A percentile compares a stretch with the other conserved stretches of the same genome.
Evolutionary conservation across 2,329 filamentous ascomycete genomes (phyloP).

Genomic region (Ceratocystis ficicola): DNA sequence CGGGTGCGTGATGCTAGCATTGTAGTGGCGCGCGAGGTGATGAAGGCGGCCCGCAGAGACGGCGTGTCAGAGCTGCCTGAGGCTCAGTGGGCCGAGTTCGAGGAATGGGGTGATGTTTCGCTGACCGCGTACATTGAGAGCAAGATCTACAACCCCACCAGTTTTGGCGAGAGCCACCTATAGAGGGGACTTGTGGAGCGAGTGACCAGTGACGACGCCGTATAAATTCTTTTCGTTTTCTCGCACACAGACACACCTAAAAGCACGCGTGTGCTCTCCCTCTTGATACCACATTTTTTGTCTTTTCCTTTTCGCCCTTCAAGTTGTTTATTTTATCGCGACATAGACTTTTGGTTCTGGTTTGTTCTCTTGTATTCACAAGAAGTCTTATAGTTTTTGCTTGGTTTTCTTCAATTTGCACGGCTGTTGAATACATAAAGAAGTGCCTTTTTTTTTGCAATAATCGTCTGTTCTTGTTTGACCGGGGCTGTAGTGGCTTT

Average conservation of each 20-base stretch:
- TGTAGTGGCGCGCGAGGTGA: slow-evolving; percentile 77
- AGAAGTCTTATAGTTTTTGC: slow-evolving; percentile 8
- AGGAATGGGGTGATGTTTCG: slow-evolving; percentile 56
- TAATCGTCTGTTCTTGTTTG: background rate
- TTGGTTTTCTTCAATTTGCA: slow-evolving; percentile 2
- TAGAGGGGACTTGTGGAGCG: slow-evolving; percentile 27
- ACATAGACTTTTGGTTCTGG: slow-evolving; percentile 11
- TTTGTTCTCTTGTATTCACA: slow-evolving; percentile 10
- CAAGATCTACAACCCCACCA: slow-evolving; percentile 47
- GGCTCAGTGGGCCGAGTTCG: slow-evolving; percentile 58
- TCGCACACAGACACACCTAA: background rate
- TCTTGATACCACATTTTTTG: slow-evolving; percentile 15
- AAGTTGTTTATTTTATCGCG: background rate
- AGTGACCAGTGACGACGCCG: background rate
- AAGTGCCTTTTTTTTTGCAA: background rate
- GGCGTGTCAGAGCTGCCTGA: slow-evolving; percentile 60
- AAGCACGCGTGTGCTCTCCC: background rate
- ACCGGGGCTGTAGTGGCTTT: background rate
- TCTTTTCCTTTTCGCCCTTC: slow-evolving; percentile 9
- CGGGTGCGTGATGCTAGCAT: slow-evolving; percentile 85
- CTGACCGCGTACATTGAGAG: slow-evolving; percentile 49
- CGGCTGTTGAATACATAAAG: background rate
- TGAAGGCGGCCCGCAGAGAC: slow-evolving; percentile 76
- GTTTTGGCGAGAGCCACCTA: slow-evolving; percentile 31
- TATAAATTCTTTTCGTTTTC: background rate